These are phyloP conservation scores for Mycoemilia scoparia DNA, from an alignment of 192 early-diverging fungal species.

Conservation along the genomic window DNA sequence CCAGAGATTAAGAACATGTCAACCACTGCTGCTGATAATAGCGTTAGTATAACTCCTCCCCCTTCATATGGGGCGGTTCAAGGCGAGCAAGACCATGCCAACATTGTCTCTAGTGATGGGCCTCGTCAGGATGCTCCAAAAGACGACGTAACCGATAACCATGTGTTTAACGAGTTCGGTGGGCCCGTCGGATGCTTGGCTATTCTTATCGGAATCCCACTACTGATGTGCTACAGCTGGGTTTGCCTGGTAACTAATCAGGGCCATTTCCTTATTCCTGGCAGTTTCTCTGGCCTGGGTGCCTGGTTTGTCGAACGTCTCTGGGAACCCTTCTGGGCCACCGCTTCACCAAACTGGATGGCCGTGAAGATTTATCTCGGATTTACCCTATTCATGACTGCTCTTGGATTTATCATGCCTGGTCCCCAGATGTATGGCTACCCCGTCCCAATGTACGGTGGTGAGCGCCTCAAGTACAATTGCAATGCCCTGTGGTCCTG, in stretches of 20 bases:
- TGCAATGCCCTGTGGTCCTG: slow-evolving; percentile 64
- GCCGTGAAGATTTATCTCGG: slow-evolving; percentile 38
- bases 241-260: slow-evolving; percentile 47
- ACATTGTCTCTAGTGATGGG: no score
- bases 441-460: slow-evolving; percentile 49
- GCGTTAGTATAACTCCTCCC: no score
- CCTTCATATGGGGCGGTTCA: no score
- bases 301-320: slow-evolving; percentile 23
- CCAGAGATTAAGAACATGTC: no score
- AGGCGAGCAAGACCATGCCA: no score
- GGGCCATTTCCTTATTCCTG: slow-evolving; percentile 35
- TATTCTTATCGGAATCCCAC: slow-evolving; percentile 57
- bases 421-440: slow-evolving; percentile 47
- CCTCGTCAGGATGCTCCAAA: slow-evolving; percentile 26
- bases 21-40: no score
- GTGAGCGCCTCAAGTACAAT: slow-evolving; percentile 61
- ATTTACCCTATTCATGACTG: slow-evolving; percentile 37
- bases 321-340: slow-evolving; percentile 24
- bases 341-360: slow-evolving; percentile 34
- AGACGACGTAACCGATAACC: slow-evolving; percentile 38
- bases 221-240: slow-evolving; percentile 57
- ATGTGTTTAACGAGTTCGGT: slow-evolving; percentile 54
- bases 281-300: slow-evolving; percentile 14
- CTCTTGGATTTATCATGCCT: slow-evolving; percentile 42
- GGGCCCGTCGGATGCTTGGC: slow-evolving; percentile 44